Evolutionary conservation across 352 stramenopile genomes (phyloP), one percentile per base, ranked within the genome.

Genomic region (Phytophthora multivora): DNA sequence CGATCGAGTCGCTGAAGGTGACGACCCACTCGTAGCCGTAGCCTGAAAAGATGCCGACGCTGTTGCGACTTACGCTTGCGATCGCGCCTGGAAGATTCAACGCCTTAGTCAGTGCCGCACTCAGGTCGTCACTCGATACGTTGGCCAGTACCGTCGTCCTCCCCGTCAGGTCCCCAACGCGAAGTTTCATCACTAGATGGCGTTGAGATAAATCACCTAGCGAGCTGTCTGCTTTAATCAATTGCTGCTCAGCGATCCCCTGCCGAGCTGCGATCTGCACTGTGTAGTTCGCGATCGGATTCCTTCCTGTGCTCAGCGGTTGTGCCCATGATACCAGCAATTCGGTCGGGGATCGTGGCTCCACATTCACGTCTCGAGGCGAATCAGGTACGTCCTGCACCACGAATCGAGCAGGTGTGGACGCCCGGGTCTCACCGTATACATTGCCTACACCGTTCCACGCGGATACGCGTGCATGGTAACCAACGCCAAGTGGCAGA

Each of bases 391-490:
- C 31, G 0, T 4, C 57, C 25, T 88, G 77, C 1, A 77, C 73
- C 9, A 64, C 23, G 25, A 76, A 66, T 8, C 83, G 51, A n/a
- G 90, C 88, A 9, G 93, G 92, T 2, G 83, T 96, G 0, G 80
- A 91, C 50, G 90, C 90, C 43, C 75, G 85, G 1, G 77, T 81
- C 19, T 91, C 73, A 15, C 94, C 88, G 60, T 96, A 97, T 3
- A 88, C 61, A 15, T 87, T 83, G 4, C 91, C 80, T 3, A 98
- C 93, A 23, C 95, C 93, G 59, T 98, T 98, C 80, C 85, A 98
- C 5, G 96, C 88, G n/a, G 91, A 93, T 0, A 99, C 88, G 5
- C 90, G 87, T 2, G 97, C 88, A 45, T 97, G 88, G 48, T 96
- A 97, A 0, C 63, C 53, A 4, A 92, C 73, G 0, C 69, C 86